Base-by-base conservation (phyloP, 495 filamentous ascomycete genomes). In the Neurospora tetraspora region DNA sequence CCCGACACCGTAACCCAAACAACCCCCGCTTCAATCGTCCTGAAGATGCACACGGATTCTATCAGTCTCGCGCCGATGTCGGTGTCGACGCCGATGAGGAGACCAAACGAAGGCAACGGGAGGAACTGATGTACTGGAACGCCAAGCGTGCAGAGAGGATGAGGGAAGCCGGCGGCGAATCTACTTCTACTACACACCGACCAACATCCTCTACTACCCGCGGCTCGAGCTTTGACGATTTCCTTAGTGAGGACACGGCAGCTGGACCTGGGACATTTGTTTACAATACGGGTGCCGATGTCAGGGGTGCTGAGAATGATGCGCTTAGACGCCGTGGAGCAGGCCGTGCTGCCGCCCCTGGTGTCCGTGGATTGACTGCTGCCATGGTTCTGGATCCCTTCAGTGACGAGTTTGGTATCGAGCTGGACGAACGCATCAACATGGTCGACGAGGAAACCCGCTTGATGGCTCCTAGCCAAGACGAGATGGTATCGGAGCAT, bases 61-160 rank as follows among this genome's bases (percentile, higher is more conserved):
- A 87, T 20, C 76, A 82, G 70, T 85, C 84, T 18, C 78, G 80
- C 4, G 87, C 88, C 76, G 86, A 91, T 36, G 74, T 83, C 12
- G 87, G 84, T 10, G 85, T 90, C 20, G 90, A 90, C 20, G 92
- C 91, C 61, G 90, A 90, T 72, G 91, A 93, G 73, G 89, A 90
- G 70, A 85, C 81, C 34, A 85, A 89, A 72, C 87, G 90, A 40
- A 83, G 87, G 72, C 91, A 90, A 75, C 85, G 91, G 47, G 91
- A 92, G 75, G 93, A 97, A 77, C 83, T 94, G 34, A 83, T 91
- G 80, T 91, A 91, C 71, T 91, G 91, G 86, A 90, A 90, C 72
- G 76, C 83, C 37, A 45, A 83, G 61, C 80, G 76, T 61, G 76
- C 80, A 69, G 76, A 84, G 76, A 77, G 80, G 76, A 73, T 80